Evolutionary conservation across 768 basidiomycete species (phyloP).

Genomic region (Daedaleopsis nitida): DNA sequence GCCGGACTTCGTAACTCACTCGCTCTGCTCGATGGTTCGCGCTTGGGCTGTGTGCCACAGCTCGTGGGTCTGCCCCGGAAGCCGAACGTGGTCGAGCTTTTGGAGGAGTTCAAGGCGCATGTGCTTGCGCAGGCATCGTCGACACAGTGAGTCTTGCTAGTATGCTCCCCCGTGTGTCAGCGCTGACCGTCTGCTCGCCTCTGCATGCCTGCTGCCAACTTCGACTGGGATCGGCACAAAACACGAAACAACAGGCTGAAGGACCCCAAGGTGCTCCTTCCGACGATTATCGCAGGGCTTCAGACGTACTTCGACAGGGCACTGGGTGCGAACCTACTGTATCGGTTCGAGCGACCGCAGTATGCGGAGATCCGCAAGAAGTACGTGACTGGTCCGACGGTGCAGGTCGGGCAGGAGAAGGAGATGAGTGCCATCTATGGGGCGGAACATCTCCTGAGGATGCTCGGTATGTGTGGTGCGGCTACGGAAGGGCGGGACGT

Average conservation of each 20-base stretch:
- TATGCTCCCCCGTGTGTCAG: background rate
- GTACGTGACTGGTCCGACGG: constrained; percentile 74
- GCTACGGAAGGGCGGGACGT: background rate
- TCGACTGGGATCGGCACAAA: background rate
- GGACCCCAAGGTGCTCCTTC: constrained; percentile 67
- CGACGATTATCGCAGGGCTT: constrained; percentile 84
- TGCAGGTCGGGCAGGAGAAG: constrained; percentile 67
- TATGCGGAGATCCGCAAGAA: constrained; percentile 77
- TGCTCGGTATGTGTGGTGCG: constrained; percentile 69
- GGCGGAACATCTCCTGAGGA: constrained; percentile 88
- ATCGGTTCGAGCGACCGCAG: constrained; percentile 94
- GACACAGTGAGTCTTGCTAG: constrained; percentile 22
- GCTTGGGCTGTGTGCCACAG: constrained; percentile 47
- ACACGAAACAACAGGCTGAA: constrained; percentile 49
- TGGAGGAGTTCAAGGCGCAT: constrained; percentile 76
- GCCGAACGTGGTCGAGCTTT: constrained; percentile 76
- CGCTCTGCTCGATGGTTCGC: background rate
- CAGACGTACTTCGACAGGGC: constrained; percentile 93
- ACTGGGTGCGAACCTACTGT: constrained; percentile 85
- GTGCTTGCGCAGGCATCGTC: constrained; percentile 50
- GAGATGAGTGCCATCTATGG: constrained; percentile 93
- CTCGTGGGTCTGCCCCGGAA: constrained; percentile 80
- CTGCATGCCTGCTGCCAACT: background rate
- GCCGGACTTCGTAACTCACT: too few species aligned
- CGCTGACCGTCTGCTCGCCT: background rate